Conservation (phyloP, 495 filamentous ascomycete species). For the Penicillium paxilli region DNA sequence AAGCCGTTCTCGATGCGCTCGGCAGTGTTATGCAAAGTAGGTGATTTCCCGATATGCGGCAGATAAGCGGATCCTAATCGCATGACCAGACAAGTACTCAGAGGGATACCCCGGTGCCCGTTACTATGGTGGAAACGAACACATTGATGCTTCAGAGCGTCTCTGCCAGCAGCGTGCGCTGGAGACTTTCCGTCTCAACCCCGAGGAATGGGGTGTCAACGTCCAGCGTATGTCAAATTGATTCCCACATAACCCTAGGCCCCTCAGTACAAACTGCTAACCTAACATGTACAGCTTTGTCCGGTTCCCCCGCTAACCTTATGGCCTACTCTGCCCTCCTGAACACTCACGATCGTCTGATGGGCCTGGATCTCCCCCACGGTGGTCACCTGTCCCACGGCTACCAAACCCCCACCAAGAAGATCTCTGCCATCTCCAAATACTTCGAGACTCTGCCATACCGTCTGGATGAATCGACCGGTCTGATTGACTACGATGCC, state of each 20-base stretch:
- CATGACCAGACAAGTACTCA: slow-evolving; percentile 89
- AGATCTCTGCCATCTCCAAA: slow-evolving; percentile 96
- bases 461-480: slow-evolving; percentile 84
- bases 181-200: slow-evolving; percentile 77
- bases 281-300: slow-evolving; percentile 69
- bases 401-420: slow-evolving; percentile 96
- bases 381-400: slow-evolving; percentile 97
- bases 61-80: slow-evolving; percentile 9
- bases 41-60: slow-evolving; percentile 25
- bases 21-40: slow-evolving; percentile 98
- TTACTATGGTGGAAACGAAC: slow-evolving; percentile 97
- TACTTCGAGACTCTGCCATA: slow-evolving; percentile 99
- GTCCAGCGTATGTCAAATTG: slow-evolving; percentile 71
- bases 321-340: slow-evolving; percentile 93
- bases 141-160: slow-evolving; percentile 87
- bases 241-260: no score
- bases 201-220: slow-evolving; percentile 95
- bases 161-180: slow-evolving; percentile 89
- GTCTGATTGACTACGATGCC: slow-evolving; percentile 89
- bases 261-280: slow-evolving; percentile 8
- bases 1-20: slow-evolving; percentile 92
- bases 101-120: slow-evolving; percentile 96
- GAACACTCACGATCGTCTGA: slow-evolving; percentile 89
- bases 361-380: slow-evolving; percentile 96
- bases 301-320: slow-evolving; percentile 93